Base-by-base conservation (phyloP, 495 filamentous ascomycete genomes). In the Chaetomium fimeti region DNA sequence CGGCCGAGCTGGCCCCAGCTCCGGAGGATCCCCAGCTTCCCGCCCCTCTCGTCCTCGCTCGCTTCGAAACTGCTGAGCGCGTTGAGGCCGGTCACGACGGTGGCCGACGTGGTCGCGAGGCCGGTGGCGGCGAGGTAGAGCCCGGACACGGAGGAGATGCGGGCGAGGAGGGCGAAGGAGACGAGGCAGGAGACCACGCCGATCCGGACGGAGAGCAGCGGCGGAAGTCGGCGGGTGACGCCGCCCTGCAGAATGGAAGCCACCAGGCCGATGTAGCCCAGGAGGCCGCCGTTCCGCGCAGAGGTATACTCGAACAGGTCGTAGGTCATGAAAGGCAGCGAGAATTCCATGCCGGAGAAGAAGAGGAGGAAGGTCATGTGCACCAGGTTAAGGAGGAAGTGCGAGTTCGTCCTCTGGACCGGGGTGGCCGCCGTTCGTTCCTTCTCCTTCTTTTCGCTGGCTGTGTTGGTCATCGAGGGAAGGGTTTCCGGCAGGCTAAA, bases 291-390 rank as follows among this genome's bases (percentile, higher is more conserved):
- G 66, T 91, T 93, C 18, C 90, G 82, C 3, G 84, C 81, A 6
- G 91, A 88, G n/a, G 85, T 84, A 71, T 90, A 91, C 5, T 82
- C 83, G 74, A 97, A 97, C 42, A 98, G 83, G 61, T 97, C 93
- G 67, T 92, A 94, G 0, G 95, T 98, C 84, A 98, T 90, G 78
- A 99, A 99, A 0, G 94, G 92, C 0, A 99, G 87, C 1, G 87
- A 90, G 73, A 97, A 98, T 69, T 99, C 94, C 87, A 99, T 89
- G 57, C 94, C 94, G 25, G 91, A 94, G 76, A 99, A 99, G 68
- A 96, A 96, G 12, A 99, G 86, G 60, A 99, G 85, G 78, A 99
- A 99, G 51, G 87, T 74, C 71, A 99, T 85, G 73, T 99, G 94
- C 0, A 92, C 86, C 8, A 88, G 72, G 72, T 97, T 97, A 43